Evolutionary conservation across 805 yeast genomes (phyloP).

Genomic region (Candida cerambycidarum): DNA sequence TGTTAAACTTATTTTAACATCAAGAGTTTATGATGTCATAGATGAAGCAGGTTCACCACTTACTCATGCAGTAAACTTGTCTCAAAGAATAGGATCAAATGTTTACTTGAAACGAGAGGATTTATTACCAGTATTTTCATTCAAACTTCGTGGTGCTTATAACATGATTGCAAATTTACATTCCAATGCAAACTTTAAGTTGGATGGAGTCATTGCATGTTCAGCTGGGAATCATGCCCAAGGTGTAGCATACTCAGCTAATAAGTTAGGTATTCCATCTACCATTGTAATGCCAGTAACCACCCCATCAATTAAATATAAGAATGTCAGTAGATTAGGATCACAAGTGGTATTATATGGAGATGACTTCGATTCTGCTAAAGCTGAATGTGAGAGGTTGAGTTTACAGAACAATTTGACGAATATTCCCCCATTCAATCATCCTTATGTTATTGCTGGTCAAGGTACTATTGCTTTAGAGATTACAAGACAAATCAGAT

Average conservation of each 20-base stretch:
- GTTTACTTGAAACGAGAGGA: constrained; percentile 89
- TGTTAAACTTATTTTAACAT: constrained; percentile 82
- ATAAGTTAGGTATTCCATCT: constrained; percentile 81
- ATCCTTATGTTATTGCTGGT: constrained; percentile 97
- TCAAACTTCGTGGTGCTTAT: constrained; percentile 96
- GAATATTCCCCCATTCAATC: constrained; percentile 97
- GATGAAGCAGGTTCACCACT: constrained; percentile 78
- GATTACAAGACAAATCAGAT: constrained; percentile 79
- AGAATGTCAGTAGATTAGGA: constrained; percentile 89
- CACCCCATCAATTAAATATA: constrained; percentile 92
- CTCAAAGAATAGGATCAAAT: constrained; percentile 72
- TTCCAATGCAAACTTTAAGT: constrained; percentile 50
- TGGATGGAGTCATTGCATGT: constrained; percentile 93
- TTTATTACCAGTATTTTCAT: constrained; percentile 89
- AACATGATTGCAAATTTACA: constrained; percentile 91
- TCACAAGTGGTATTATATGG: constrained; percentile 92
- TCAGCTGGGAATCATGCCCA: constrained; percentile 99
- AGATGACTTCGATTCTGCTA: constrained; percentile 94
- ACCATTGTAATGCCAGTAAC: constrained; percentile 98
- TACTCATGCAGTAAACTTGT: constrained; percentile 68
- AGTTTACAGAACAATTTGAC: constrained; percentile 70
- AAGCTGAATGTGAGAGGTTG: constrained; percentile 79
- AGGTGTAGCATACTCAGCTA: constrained; percentile 94
- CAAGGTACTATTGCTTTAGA: constrained; percentile 98
- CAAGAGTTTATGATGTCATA: constrained; percentile 92